Conservation (phyloP, 2,329 filamentous ascomycete genomes). For the Calonectria ilicicola region DNA sequence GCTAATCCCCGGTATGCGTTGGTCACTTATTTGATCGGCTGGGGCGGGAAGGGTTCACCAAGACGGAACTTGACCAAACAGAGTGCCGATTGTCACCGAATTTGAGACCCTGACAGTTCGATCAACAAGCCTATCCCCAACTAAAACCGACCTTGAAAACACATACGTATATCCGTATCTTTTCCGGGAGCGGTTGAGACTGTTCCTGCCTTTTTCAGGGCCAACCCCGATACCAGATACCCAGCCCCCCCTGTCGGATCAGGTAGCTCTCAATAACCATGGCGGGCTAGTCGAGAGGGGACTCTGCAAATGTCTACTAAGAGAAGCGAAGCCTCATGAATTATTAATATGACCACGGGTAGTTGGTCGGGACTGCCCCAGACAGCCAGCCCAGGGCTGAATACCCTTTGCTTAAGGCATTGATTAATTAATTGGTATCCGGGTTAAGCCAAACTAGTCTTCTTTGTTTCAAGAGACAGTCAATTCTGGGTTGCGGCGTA, state of each 20-base stretch:
- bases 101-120: constrained; percentile 8
- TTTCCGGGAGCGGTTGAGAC: background rate
- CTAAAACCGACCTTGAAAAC: background rate
- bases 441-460: background rate
- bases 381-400: background rate
- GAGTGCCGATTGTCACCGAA: background rate
- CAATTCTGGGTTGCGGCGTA: background rate
- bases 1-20: background rate
- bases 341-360: background rate
- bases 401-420: background rate
- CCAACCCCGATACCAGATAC: constrained; percentile 10
- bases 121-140: constrained; percentile 6
- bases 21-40: constrained; percentile 16
- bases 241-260: constrained; percentile 1
- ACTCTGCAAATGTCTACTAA: background rate
- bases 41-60: constrained; percentile 13
- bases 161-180: constrained; percentile 6
- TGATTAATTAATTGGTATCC: background rate
- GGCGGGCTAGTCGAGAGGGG: background rate
- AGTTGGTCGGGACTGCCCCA: background rate
- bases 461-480: background rate
- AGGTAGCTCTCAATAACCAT: background rate
- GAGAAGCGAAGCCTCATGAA: background rate
- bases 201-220: constrained; percentile 11
- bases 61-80: constrained; percentile 5